phyloP scores from a whole-genome alignment of 2,329 filamentous ascomycete genomes.

The Stagonosporopsis chrysanthemi region DNA sequence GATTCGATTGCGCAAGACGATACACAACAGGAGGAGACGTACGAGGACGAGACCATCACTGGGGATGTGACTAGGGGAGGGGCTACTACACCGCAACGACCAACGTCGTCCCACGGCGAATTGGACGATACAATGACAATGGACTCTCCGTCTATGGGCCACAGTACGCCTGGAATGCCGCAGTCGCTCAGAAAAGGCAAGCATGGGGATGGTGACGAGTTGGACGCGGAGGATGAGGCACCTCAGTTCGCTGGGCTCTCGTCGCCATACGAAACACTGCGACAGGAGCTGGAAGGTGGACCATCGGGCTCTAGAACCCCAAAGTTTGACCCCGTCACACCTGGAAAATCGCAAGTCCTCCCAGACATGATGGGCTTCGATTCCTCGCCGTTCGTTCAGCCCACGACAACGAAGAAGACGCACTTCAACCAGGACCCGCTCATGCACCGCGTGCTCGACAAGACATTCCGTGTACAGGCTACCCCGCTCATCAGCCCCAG shows the following conservation, averaged over 20 bases:
- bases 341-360: conserved; percentile 44
- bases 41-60: conserved; percentile 54
- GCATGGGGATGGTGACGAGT: conserved; percentile 17
- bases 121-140: conserved; percentile 70
- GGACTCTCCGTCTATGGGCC: conserved; percentile 62
- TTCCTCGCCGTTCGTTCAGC: conserved; percentile 62
- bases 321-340: conserved; percentile 46
- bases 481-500: conserved; percentile 78
- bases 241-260: conserved; percentile 69
- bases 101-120: conserved; percentile 46
- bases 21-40: conserved; percentile 47
- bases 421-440: conserved; percentile 71
- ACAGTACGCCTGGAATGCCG: conserved; percentile 67
- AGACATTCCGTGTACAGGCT: conserved; percentile 91
- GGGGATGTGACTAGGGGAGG: conserved; percentile 39
- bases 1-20: conserved; percentile 62
- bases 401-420: conserved; percentile 42
- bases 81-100: conserved; percentile 56
- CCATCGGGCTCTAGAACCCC: conserved; percentile 55
- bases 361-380: conserved; percentile 54
- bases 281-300: conserved; percentile 72
- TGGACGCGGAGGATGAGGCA: conserved; percentile 31
- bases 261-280: conserved; percentile 79
- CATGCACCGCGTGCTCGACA: conserved; percentile 91
- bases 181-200: conserved; percentile 28